Base-by-base conservation (phyloP, 1,284 basidiomycete species). In the Sanghuangporus sanghuang region DNA sequence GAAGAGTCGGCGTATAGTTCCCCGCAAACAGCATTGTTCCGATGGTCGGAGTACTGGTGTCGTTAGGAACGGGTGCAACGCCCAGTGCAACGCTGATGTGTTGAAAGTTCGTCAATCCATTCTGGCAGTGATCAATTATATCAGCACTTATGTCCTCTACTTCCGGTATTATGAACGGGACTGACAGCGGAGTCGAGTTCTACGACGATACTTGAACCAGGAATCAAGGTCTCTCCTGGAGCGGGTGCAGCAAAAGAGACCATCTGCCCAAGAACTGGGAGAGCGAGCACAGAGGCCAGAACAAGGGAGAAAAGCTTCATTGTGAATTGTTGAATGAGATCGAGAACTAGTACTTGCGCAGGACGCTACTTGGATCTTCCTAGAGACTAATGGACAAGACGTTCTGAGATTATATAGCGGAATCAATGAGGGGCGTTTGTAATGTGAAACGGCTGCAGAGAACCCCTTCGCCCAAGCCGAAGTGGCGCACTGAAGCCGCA, bases 71-170 rank as follows among this genome's bases (percentile, higher is more conserved):
- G 36, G 59, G 52, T 36, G 40, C 57, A 16, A 64, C 36, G 21
- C 63, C 63, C 42, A 64, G 16, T 14, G 63, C 63, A n/a, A 64
- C 63, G 21, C 63, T 64, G 18, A 64, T 38, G 11, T 64, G 62
- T 40, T 64, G 44, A 39, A 64, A 64, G 35, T 53, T 44, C 38
- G 63, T 64, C 6, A 64, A 53, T 9, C 63, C 63, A 39, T 64
- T 57, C 63, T 64, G 18, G 9, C 21, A 44, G 38, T 16, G 18
- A n/a, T 46, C 16, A 14, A n/a, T 14, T 12, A 18, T 8, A 18
- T 54, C 12, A 54, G 32, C 1, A 53, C 21, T 38, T 4, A 6
- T 54, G n/a, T 14, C 16, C 38, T 12, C 14, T 14, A 36, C 36
- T 38, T 16, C 16, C 27, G 2, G 16, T 53, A 57, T 14, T 4